Evolutionary conservation across 176 grass and related monocot genomes (phyloP), one percentile per base, ranked within the genome.

Genomic region (Oryza brachyantha): DNA sequence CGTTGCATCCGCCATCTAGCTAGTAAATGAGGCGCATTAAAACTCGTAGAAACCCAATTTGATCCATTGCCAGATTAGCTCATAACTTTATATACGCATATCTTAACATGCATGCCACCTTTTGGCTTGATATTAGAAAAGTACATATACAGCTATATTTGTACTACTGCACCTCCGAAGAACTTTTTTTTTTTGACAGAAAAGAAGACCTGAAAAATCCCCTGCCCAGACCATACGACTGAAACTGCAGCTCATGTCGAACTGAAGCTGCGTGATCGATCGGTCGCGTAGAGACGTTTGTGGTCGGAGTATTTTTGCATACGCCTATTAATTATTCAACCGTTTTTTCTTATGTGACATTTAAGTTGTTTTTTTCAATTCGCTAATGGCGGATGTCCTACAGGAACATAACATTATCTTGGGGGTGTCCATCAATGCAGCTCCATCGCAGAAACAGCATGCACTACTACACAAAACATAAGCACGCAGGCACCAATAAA

Each of bases 11-110:
- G 83, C 82, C 82, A 73, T 85, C 78, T 41, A 80, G 55, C 59
- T 43, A 60, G 82, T 89, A 89, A 89, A 89, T 89, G 77, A 71
- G 42, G 6, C 76, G 76, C 87, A 84, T 89, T 84, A 40, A 89
- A 84, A 65, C 3, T 28, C 13, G 40, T 39, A 35, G 61, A 81
- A 83, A 48, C 4, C 61, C 7, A 77, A 68, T 79, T 60, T 36
- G 75, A 52, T 58, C 46, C 37, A 5, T 71, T 81, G 37, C 87
- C 71, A 74, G 68, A 81, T 81, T 79, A 60, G 78, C 72, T 75
- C 42, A 39, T 57, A 11, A 61, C 61, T 16, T 29, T 12, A 54
- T 12, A 16, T 24, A 10, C 62, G 0, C 43, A 9, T 16, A 39
- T 72, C 79, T 62, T 22, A 39, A 34, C 66, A 41, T 27, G 41